Percentiles rank a stretch among this genome's conserved stretches.
phyloP scores from a whole-genome alignment of 2,329 filamentous ascomycete genomes.

The Exophiala spinifera region DNA sequence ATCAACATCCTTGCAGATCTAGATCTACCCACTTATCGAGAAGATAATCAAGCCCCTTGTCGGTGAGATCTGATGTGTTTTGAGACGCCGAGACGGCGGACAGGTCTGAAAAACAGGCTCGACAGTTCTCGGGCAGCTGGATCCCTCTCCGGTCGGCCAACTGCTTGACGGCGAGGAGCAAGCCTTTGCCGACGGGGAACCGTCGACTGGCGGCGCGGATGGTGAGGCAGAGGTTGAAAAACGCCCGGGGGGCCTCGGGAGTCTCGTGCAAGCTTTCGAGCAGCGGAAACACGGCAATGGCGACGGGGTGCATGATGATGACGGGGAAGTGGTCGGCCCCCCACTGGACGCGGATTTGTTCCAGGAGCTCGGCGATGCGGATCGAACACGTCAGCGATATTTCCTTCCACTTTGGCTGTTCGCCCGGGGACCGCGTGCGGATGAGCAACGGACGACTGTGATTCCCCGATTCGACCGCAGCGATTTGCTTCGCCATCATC shows the following conservation, averaged over 20 bases:
- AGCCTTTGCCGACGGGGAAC: slow-evolving; percentile 31
- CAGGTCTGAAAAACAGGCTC: slow-evolving; percentile 14
- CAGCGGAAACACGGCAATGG: slow-evolving; percentile 32
- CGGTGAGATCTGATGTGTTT: slow-evolving; percentile 7
- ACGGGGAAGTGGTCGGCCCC: slow-evolving; percentile 35
- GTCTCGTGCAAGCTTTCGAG: slow-evolving; percentile 30
- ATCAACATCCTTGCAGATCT: slow-evolving; percentile 6
- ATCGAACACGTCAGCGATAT: slow-evolving; percentile 31
- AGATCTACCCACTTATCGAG: slow-evolving; percentile 33
- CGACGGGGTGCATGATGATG: slow-evolving; percentile 33
- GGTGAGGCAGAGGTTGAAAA: slow-evolving; percentile 31
- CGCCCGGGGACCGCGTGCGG: slow-evolving; percentile 7
- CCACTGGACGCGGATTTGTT: slow-evolving; percentile 32
- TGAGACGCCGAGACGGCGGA: slow-evolving; percentile 26
- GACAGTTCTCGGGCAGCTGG: slow-evolving; percentile 24
- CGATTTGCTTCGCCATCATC: slow-evolving; percentile 29
- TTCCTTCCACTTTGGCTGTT: slow-evolving; percentile 22
- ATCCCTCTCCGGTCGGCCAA: slow-evolving; percentile 28
- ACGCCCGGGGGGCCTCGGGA: slow-evolving; percentile 28
- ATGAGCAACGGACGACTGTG: slow-evolving; percentile 26
- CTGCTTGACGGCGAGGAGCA: slow-evolving; percentile 32
- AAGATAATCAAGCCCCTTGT: slow-evolving; percentile 31
- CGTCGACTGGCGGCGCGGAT: slow-evolving; percentile 30
- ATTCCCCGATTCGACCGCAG: slow-evolving; percentile 9
- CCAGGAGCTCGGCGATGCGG: slow-evolving; percentile 29